phyloP scores from a whole-genome alignment of 169 alveolate species.

The Cryptosporidium andersoni region DNA sequence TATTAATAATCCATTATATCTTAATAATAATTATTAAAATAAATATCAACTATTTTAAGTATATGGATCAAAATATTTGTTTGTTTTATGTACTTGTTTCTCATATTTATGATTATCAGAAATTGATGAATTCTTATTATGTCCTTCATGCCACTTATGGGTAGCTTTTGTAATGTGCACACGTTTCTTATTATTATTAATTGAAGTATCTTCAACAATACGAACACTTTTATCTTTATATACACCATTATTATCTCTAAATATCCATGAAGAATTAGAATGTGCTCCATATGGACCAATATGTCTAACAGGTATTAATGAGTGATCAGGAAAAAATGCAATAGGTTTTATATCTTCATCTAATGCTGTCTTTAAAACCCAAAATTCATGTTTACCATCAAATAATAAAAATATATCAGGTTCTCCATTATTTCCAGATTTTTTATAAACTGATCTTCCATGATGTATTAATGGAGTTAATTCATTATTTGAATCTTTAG shows the following conservation, averaged over 20 bases:
- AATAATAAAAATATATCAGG: conserved; percentile 27
- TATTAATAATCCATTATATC: background rate
- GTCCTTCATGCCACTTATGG: conserved; percentile 58
- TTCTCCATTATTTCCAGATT: conserved; percentile 1
- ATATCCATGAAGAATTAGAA: conserved; percentile 57
- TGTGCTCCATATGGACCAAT: conserved; percentile 71
- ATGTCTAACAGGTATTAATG: conserved; percentile 63
- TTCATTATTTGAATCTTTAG: background rate
- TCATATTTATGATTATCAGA: background rate
- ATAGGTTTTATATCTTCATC: conserved; percentile 33
- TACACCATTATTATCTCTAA: conserved; percentile 23
- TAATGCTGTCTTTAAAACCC: conserved; percentile 35
- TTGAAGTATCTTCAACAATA: conserved; percentile 46
- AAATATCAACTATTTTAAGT: background rate
- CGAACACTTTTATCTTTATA: conserved; percentile 44
- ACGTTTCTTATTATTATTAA: conserved; percentile 22
- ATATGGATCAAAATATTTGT: conserved; percentile 6
- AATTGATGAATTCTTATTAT: conserved; percentile 14
- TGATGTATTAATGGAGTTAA: conserved; percentile 41
- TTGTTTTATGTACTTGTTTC: background rate
- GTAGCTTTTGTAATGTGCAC: conserved; percentile 62
- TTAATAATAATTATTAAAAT: background rate
- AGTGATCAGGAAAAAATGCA: conserved; percentile 66
- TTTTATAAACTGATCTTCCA: conserved; percentile 61
- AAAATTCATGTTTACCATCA: conserved; percentile 69